A percentile compares a stretch with the other conserved stretches of the same genome.
These are phyloP conservation scores for Peniophora sp. DNA, from an alignment of 1,284 basidiomycete species.

Conservation along the genomic window DNA sequence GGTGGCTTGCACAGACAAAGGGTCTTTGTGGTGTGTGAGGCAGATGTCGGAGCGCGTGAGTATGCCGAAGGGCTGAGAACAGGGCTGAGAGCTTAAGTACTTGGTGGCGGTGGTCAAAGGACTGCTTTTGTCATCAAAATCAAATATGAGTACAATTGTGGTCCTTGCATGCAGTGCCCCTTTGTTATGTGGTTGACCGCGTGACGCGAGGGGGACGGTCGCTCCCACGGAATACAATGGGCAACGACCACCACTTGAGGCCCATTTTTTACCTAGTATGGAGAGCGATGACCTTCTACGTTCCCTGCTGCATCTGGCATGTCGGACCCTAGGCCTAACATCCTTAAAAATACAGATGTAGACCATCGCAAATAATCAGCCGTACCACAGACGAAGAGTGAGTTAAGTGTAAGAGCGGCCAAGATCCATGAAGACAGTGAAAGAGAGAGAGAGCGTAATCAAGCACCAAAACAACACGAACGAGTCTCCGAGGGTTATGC, in stretches of 20 bases:
- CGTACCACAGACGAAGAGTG: background rate
- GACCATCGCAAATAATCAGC: too few species aligned
- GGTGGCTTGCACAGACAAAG: background rate
- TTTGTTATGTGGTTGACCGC: too few species aligned
- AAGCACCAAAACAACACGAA: background rate
- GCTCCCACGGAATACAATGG: too few species aligned
- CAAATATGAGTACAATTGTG: background rate
- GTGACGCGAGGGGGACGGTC: too few species aligned
- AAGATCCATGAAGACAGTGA: background rate
- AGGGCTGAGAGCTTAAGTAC: background rate
- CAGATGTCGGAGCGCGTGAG: background rate
- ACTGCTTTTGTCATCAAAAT: background rate
- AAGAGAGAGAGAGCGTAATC: background rate
- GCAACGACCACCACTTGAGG: too few species aligned
- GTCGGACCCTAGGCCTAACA: too few species aligned
- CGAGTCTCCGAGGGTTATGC: conserved; percentile 18
- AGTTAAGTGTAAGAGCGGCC: background rate
- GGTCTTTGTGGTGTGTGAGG: too few species aligned
- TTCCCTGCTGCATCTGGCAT: too few species aligned
- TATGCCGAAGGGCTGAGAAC: background rate
- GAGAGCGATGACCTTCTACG: too few species aligned
- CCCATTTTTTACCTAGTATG: too few species aligned
- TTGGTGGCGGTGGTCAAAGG: background rate
- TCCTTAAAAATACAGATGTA: too few species aligned
- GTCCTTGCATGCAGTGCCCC: too few species aligned